Evolutionary conservation across 177 flowering plant genomes (phyloP).

Genomic region (Tripterygium wilfordii): DNA sequence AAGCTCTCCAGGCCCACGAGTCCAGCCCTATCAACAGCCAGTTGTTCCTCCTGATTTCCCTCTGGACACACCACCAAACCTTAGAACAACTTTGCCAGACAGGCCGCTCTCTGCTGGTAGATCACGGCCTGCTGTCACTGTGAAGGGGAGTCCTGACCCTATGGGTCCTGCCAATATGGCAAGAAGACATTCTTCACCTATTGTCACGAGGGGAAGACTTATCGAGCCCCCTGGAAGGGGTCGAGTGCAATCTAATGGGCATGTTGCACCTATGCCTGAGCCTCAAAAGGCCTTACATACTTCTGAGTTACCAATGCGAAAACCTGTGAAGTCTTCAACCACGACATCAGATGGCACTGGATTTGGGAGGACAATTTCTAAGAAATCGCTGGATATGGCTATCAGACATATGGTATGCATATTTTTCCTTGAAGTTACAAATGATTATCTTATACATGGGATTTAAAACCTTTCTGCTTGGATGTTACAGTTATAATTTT

Average conservation of each 20-base stretch:
- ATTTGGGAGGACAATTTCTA: constrained; percentile 87
- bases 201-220: constrained; percentile 60
- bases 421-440: not conserved
- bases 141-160: constrained; percentile 44
- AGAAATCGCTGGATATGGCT: constrained; percentile 94
- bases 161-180: constrained; percentile 26
- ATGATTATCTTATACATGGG: not conserved
- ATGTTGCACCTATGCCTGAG: constrained; percentile 35
- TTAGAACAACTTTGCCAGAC: constrained; percentile 83
- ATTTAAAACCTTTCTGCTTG: too few species aligned
- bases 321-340: constrained; percentile 42
- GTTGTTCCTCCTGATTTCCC: constrained; percentile 75
- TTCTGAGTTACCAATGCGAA: constrained; percentile 39
- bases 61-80: constrained; percentile 84
- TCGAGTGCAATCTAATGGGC: constrained; percentile 47
- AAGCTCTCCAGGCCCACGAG: constrained; percentile 77
- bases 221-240: constrained; percentile 45
- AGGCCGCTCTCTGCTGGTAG: constrained; percentile 90
- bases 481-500: too few species aligned
- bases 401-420: constrained; percentile 88
- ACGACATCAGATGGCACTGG: constrained; percentile 59
- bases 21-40: constrained; percentile 55
- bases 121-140: constrained; percentile 59
- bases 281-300: constrained; percentile 30
- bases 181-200: constrained; percentile 70